Evolutionary conservation across 768 basidiomycete genomes (phyloP).

Genomic region (Suillus occidentalis): DNA sequence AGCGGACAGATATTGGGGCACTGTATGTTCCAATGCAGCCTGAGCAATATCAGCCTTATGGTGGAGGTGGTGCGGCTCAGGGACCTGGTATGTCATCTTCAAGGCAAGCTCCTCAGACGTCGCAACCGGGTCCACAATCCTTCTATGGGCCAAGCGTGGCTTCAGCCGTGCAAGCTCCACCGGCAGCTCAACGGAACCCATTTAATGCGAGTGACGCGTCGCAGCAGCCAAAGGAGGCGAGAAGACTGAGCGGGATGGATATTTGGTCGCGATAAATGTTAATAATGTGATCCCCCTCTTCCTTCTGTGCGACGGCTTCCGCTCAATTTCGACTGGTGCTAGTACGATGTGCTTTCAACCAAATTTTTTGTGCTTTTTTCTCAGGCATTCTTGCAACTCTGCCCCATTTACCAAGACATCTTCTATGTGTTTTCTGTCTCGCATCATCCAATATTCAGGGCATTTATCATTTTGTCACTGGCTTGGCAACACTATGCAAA

Average conservation of each 20-base stretch:
- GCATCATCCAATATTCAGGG: constrained; percentile 3
- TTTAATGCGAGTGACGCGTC: constrained; percentile 42
- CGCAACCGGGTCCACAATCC: constrained; percentile 40
- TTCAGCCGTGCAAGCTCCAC: constrained; percentile 42
- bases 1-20: constrained; percentile 62
- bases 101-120: constrained; percentile 51
- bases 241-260: constrained; percentile 68
- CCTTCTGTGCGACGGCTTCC: constrained; percentile 8
- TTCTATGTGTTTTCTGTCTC: constrained; percentile 8
- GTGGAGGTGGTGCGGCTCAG: constrained; percentile 33
- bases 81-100: constrained; percentile 24
- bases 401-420: constrained; percentile 22
- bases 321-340: constrained; percentile 1
- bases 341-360: constrained; percentile 3
- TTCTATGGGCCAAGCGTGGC: constrained; percentile 71
- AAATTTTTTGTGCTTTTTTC: constrained; percentile 5
- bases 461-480: constrained; percentile 4
- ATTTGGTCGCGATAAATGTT: constrained; percentile 66
- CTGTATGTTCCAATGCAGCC: constrained; percentile 84
- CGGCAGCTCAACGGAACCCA: constrained; percentile 39
- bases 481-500: background rate
- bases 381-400: constrained; percentile 14
- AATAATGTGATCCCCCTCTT: constrained; percentile 13
- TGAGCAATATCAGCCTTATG: constrained; percentile 68
- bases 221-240: constrained; percentile 52